Base-by-base conservation (phyloP, 2,329 filamentous ascomycete genomes). In the Neofusicoccum umdonicola region DNA sequence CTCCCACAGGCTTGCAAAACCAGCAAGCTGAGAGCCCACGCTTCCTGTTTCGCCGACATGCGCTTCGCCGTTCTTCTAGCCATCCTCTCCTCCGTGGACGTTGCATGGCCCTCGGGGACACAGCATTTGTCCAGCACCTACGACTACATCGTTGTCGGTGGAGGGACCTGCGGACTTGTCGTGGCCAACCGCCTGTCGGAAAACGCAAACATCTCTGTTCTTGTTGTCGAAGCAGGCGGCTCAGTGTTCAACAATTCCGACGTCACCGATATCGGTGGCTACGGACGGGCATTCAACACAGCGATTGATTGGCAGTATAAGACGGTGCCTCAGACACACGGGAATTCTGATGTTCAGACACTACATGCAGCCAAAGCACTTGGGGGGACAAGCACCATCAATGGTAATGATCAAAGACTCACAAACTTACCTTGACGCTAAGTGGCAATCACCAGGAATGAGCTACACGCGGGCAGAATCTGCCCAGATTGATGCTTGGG, bases 141-240 rank as follows among this genome's bases (percentile, higher is more conserved):
- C 27, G 62, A 64, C 52, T 64, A 64, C 52, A 76, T 80, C 31
- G 68, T 81, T 60, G 71, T 78, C 15, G 77, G 77, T 27, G 76
- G 73, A 70, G 67, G 67, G 37, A 84, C 82, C 4, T 81, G 82
- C 27, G 82, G 82, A 19, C 79, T 77, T 61, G 77, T 76, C 5
- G 77, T 87, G 22, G 84, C 84, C 9, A 79, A 79, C 12, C 81
- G 84, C 31, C 78, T 86, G 4, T 82, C 84, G 1, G 81, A 85
- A 68, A 81, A 81, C 45, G 76, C 79, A 3, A 77, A 83, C 4
- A 81, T 83, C 37, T 75, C 68, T 9, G 72, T 81, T 19, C 75
- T 80, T 2, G 71, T 69, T 27, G 64, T 69, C 22, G 68, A 69
- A 62, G 68, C 68, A 12, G 68, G 68, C 9, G 72, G 67, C 45